Percentiles rank a stretch among this genome's conserved stretches.
These are phyloP conservation scores for Chytriomyces hyalinus DNA, from an alignment of 192 early-diverging fungal species.

Conservation along the genomic window DNA sequence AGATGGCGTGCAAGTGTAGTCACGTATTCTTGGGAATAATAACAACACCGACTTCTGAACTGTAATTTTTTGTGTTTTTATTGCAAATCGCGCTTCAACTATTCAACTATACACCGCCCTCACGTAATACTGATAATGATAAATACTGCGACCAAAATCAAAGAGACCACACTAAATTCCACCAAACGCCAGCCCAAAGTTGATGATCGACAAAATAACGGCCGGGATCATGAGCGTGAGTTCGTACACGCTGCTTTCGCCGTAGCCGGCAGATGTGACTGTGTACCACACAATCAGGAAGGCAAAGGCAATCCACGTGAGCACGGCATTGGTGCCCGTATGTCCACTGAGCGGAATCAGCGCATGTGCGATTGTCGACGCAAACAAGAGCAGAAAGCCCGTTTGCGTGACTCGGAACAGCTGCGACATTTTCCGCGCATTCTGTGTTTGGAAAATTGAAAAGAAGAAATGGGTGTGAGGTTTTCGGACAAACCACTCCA, in stretches of 20 bases:
- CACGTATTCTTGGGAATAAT: too few relatives aligned
- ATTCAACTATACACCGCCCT: too few relatives aligned
- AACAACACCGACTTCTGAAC: too few relatives aligned
- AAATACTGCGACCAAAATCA: too few relatives aligned
- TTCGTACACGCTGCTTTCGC: background rate
- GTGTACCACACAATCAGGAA: background rate
- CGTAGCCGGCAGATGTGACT: background rate
- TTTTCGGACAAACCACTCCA: background rate
- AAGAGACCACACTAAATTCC: too few relatives aligned
- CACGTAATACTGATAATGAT: too few relatives aligned
- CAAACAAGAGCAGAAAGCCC: background rate
- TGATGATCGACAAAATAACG: background rate
- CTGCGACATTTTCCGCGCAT: background rate
- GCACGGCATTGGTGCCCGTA: background rate
- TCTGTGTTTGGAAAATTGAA: background rate
- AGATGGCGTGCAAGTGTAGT: background rate
- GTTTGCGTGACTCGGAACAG: background rate
- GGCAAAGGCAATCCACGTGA: background rate
- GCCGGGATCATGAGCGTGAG: background rate
- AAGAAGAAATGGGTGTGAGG: background rate
- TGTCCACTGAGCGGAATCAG: background rate
- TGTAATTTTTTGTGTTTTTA: too few relatives aligned
- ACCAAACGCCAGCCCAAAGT: background rate
- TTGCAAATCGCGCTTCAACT: too few relatives aligned
- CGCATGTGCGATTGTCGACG: background rate